Percentiles rank a stretch among this genome's conserved stretches.
Evolutionary conservation across 441 rosid species (phyloP).

Genomic region (Breynia disticha): DNA sequence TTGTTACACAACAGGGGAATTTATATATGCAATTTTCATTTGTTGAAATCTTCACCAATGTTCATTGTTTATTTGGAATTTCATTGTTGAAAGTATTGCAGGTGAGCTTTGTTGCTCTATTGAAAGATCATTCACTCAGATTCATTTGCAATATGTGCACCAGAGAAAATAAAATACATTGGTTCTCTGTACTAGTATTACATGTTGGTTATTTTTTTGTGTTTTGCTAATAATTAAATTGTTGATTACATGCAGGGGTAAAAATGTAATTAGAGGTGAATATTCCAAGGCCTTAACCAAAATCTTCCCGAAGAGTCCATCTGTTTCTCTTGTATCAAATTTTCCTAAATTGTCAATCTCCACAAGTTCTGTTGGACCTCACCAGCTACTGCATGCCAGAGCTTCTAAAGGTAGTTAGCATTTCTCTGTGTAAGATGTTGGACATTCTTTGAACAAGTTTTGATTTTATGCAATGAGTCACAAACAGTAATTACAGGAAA

Average conservation of each 20-base stretch:
- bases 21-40: not conserved
- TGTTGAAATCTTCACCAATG: too few species aligned
- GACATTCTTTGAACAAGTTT: not conserved
- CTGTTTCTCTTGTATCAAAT: slow-evolving; percentile 10
- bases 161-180: not conserved
- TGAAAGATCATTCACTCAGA: too few species aligned
- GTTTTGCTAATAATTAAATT: not conserved
- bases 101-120: too few species aligned
- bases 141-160: too few species aligned
- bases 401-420: slow-evolving; percentile 20
- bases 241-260: slow-evolving; percentile 18
- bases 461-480: not conserved
- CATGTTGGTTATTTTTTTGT: too few species aligned
- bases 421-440: not conserved
- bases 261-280: slow-evolving; percentile 16
- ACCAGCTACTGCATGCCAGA: slow-evolving; percentile 9
- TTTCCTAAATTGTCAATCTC: slow-evolving; percentile 16
- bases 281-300: slow-evolving; percentile 1
- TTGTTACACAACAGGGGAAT: not conserved
- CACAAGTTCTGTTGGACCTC: slow-evolving; percentile 6
- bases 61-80: too few species aligned
- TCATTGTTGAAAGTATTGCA: too few species aligned
- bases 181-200: not conserved
- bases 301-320: slow-evolving; percentile 1
- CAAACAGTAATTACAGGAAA: not conserved